A percentile compares a stretch with the other conserved stretches of the same genome.
Evolutionary conservation across 192 early-diverging fungal species (phyloP).

Genomic region (Gonapodya prolifera): DNA sequence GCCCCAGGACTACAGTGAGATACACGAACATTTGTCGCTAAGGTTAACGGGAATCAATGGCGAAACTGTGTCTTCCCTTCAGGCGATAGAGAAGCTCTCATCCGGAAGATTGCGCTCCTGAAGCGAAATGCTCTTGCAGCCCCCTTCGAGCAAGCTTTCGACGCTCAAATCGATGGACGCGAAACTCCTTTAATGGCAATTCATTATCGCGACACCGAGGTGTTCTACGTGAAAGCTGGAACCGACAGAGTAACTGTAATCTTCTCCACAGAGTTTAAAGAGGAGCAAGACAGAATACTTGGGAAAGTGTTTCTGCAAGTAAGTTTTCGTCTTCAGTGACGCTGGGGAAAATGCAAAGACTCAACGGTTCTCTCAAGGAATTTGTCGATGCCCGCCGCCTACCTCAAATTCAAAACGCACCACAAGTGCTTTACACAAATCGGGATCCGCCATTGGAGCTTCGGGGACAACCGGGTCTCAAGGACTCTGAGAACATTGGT

Average conservation of each 20-base stretch:
- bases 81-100: conserved; percentile 37
- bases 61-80: not conserved
- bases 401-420: conserved; percentile 82
- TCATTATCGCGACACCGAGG: conserved; percentile 87
- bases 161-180: conserved; percentile 59
- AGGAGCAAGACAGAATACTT: conserved; percentile 91
- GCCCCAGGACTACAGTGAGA: conserved; percentile 57
- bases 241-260: conserved; percentile 94
- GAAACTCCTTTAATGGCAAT: conserved; percentile 78
- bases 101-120: conserved; percentile 71
- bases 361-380: conserved; percentile 43
- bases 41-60: conserved; percentile 1
- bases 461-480: conserved; percentile 49
- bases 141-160: conserved; percentile 83
- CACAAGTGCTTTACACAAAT: conserved; percentile 83
- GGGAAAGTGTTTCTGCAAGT: conserved; percentile 95
- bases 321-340: not conserved
- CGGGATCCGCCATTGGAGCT: conserved; percentile 94
- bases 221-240: conserved; percentile 80
- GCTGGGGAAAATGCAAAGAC: not conserved
- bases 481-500: conserved; percentile 73
- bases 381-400: conserved; percentile 96
- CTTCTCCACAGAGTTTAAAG: conserved; percentile 92
- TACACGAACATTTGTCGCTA: not conserved
- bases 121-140: conserved; percentile 93